Evolutionary conservation across 2,329 filamentous ascomycete genomes (phyloP).

Genomic region (Monosporascus ibericus): DNA sequence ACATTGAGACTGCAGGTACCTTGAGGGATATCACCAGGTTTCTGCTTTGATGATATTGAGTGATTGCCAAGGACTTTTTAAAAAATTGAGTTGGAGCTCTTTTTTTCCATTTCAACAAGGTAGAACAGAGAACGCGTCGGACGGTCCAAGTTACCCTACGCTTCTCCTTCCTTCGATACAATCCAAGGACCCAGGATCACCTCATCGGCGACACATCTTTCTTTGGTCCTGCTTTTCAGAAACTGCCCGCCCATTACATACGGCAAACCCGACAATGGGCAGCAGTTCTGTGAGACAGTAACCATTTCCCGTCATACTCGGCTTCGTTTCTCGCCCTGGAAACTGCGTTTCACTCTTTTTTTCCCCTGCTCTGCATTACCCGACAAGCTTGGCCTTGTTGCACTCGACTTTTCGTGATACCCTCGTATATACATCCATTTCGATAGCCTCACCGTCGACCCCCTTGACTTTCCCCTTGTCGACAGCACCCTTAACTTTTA

Average conservation of each 20-base stretch:
- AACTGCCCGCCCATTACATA: neutral
- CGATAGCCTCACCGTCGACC: neutral
- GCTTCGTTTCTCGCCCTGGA: constrained; percentile 6
- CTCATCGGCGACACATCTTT: too few species aligned
- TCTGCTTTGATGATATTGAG: too few species aligned
- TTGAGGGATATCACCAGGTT: too few species aligned
- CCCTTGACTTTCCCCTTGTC: neutral
- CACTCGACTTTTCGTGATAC: constrained; percentile 5
- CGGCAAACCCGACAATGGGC: constrained; percentile 3
- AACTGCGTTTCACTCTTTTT: constrained; percentile 9
- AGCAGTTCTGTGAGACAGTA: constrained; percentile 8
- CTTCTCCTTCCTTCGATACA: too few species aligned
- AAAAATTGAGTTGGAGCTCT: too few species aligned
- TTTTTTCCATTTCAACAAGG: too few species aligned
- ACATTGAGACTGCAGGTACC: too few species aligned
- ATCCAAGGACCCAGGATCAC: too few species aligned
- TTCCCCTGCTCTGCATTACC: neutral
- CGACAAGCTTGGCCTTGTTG: constrained; percentile 16
- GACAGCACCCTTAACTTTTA: neutral
- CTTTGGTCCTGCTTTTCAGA: too few species aligned
- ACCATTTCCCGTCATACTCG: constrained; percentile 8
- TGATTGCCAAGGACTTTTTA: too few species aligned
- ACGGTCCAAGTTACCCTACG: too few species aligned
- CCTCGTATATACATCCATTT: neutral
- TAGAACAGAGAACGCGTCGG: too few species aligned